Evolutionary conservation across 106 monocot genomes (phyloP), one percentile per base, ranked within the genome.

Genomic region (Apostasia ramifera): DNA sequence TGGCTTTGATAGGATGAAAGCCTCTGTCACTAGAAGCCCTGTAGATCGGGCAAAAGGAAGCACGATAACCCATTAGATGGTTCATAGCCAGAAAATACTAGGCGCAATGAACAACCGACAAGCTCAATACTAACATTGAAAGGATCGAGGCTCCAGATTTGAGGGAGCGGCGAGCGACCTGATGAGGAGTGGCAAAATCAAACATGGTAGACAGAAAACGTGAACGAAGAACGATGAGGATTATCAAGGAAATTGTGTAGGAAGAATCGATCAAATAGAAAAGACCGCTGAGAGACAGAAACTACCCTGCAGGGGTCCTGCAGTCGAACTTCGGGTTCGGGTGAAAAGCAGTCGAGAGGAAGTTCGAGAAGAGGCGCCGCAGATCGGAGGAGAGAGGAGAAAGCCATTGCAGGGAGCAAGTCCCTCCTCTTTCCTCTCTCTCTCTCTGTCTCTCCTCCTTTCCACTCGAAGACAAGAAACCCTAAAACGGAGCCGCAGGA

Each of bases 1-100:
- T 86, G n/a, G 89, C 89, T 44, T 71, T 89, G 38, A 86, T 65
- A 4, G 75, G 84, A 70, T 82, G 74, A 46, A 81, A 70, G 52
- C 41, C 50, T 71, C 68, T 78, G 10, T 47, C 46, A 73, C 50
- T 66, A 61, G 51, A 73, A 71, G 43, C 70, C 72, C 84, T 88
- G 69, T 47, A 65, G 13, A 65, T 37, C 47, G 3, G 40, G 12
- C 40, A 61, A 8, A 3, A 63, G 62, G 62, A 63, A 63, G 42
- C 62, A 4, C 11, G n/a, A 59, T 59, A 40, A 26, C 59, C 7
- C 59, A 41, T 38, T 8, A 63, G 13, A 42, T 63, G 44, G 43
- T 26, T 26, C 26, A 26, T 26, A 26, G 26, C 26, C 26, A 26
- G 26, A 26, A 26, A 26, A 26, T 26, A 26, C 26, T 26, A 26